Evolutionary conservation across 2,329 filamentous ascomycete genomes (phyloP), one percentile per base, ranked within the genome.

Genomic region (Stagonosporopsis tanaceti): DNA sequence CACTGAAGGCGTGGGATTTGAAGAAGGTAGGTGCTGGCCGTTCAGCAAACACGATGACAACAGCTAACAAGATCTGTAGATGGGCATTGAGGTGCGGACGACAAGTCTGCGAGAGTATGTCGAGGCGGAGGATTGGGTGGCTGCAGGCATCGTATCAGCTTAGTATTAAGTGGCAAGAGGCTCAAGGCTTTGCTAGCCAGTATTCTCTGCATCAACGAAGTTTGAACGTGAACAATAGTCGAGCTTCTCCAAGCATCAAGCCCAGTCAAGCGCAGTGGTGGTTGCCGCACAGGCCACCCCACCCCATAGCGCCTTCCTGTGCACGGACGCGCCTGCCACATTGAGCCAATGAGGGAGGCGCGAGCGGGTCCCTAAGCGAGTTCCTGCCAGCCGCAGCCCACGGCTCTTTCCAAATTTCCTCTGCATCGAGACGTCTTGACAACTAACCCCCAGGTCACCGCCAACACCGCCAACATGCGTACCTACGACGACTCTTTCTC

Each of bases 401-500:
- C 30, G 30, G 30, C 30, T 32, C 30, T 32, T 32, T 32, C 30
- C 30, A 32, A 32, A 11, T 32, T 32, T 32, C 27, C 9, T 28
- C 27, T 11, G 6, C 47, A 35, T 25, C 22, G 24, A 45, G 48
- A 51, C 48, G 48, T 52, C 20, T 14, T 14, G 3, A 48, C 25
- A 40, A 53, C 40, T 47, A 69, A 75, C 68, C 68, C 68, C 64
- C 69, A 74, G 74, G 75, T 76, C 73, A 63, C 72, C 74, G 69
- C 65, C 71, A 77, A 66, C 76, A 77, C 79, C 80, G 80, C 80
- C 84, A 87, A 84, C 78, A 89, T 89, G 87, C 85, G 87, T 84
- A 89, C 87, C 81, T 91, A 90, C 88, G 88, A 91, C 83, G 88
- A 91, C 78, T 85, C 86, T 76, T 91, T 91, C 86, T 88, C 85